phyloP scores from a whole-genome alignment of 805 yeast genomes.

The Kluyveromyces siamensis region DNA sequence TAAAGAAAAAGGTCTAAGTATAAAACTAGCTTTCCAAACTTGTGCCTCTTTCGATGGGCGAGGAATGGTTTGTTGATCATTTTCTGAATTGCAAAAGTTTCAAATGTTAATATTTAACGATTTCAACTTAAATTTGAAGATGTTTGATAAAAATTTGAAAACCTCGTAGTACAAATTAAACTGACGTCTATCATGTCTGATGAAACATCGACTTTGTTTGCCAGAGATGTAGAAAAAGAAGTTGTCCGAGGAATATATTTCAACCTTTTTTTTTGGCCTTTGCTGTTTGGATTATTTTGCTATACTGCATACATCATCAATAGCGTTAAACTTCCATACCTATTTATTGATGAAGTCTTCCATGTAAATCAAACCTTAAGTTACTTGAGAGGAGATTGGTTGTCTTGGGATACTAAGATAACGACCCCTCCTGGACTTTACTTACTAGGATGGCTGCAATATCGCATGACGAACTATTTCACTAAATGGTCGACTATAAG shows the following conservation, averaged over 20 bases:
- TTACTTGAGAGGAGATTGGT: slow-evolving; percentile 53
- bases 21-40: not conserved
- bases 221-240: slow-evolving; percentile 22
- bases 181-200: not conserved
- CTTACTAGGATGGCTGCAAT: slow-evolving; percentile 33
- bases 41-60: not conserved
- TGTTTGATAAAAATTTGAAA: not conserved
- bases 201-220: not conserved
- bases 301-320: slow-evolving; percentile 23
- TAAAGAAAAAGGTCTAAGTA: not conserved
- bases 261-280: slow-evolving; percentile 29
- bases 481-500: slow-evolving; percentile 25
- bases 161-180: not conserved
- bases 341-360: slow-evolving; percentile 60
- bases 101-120: not conserved
- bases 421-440: slow-evolving; percentile 97
- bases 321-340: slow-evolving; percentile 22
- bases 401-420: slow-evolving; percentile 77
- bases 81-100: not conserved
- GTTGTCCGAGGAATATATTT: slow-evolving; percentile 23
- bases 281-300: slow-evolving; percentile 18
- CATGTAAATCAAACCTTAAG: slow-evolving; percentile 73
- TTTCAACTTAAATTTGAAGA: too few relatives aligned
- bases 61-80: not conserved
- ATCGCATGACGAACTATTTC: slow-evolving; percentile 16